Evolutionary conservation across 2,329 filamentous ascomycete genomes (phyloP).

Genomic region (Hawksworthiomyces lignivorus): DNA sequence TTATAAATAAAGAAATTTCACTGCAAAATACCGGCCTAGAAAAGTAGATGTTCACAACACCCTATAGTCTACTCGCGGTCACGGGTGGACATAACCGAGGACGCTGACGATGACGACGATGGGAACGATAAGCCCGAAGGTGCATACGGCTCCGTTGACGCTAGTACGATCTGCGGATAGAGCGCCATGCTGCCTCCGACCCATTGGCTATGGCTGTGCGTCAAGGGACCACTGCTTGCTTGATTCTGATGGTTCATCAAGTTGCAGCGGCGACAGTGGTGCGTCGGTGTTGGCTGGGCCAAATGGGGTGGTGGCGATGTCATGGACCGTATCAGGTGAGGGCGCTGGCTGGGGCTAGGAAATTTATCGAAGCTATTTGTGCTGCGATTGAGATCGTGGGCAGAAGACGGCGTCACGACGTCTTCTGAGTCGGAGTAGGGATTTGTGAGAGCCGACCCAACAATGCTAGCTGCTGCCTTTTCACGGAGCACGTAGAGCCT

Average conservation of each 20-base stretch:
- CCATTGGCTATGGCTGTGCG: background rate
- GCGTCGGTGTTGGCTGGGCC: no score
- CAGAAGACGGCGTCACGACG: constrained; percentile 8
- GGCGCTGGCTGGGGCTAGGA: no score
- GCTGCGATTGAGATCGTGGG: constrained; percentile 8
- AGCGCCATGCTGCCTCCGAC: constrained; percentile 6
- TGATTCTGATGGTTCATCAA: no score
- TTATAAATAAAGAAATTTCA: no score
- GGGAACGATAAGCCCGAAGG: constrained; percentile 11
- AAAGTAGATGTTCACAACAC: no score
- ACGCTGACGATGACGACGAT: constrained; percentile 9
- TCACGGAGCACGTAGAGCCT: constrained; percentile 15
- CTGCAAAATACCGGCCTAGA: no score
- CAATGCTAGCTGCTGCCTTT: constrained; percentile 15
- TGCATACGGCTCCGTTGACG: constrained; percentile 11
- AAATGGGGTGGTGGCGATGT: background rate
- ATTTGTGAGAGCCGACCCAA: constrained; percentile 10
- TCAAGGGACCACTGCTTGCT: no score
- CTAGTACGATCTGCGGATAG: constrained; percentile 11
- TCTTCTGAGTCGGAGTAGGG: constrained; percentile 10
- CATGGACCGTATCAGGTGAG: no score
- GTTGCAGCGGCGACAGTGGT: constrained; percentile 9
- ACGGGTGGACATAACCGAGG: constrained; percentile 13
- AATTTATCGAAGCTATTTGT: constrained; percentile 10
- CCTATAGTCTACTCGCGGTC: background rate